Evolutionary conservation across 106 monocot genomes (phyloP).

Genomic region (Narthecium ossifragum): DNA sequence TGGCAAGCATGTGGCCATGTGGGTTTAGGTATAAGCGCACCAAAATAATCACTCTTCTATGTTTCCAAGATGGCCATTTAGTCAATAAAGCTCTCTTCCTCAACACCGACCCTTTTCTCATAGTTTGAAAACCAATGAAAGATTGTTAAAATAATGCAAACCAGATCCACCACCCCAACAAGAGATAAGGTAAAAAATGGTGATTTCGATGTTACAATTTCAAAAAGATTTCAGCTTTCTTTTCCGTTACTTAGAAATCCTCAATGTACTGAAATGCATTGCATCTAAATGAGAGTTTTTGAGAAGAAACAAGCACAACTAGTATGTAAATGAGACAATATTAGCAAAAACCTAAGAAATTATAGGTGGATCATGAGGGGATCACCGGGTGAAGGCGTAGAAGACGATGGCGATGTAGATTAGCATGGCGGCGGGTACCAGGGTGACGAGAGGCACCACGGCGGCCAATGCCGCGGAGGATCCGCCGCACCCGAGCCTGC

Average conservation of each 20-base stretch:
- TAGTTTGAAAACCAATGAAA: no score
- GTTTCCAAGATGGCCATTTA: neutral
- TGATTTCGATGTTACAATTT: no score
- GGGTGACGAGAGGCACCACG: constrained; percentile 44
- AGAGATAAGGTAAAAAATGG: no score
- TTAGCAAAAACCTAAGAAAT: neutral
- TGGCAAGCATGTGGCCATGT: neutral
- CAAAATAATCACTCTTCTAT: neutral
- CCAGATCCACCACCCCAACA: no score
- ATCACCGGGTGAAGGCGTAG: constrained; percentile 73
- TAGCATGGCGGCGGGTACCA: constrained; percentile 58
- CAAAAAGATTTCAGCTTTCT: no score
- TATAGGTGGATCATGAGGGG: neutral
- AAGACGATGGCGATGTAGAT: constrained; percentile 60
- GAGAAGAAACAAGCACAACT: no score
- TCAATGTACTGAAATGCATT: no score
- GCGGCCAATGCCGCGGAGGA: constrained; percentile 34
- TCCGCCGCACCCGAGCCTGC: constrained; percentile 48
- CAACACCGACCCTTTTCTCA: no score
- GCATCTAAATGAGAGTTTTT: no score
- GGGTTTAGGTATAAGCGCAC: neutral
- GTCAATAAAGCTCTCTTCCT: no score
- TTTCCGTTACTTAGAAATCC: no score
- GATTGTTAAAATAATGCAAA: no score
- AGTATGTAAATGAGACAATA: neutral